Evolutionary conservation across 352 stramenopile species (phyloP), one percentile per base, ranked within the genome.

Genomic region (Phytophthora pistaciae): DNA sequence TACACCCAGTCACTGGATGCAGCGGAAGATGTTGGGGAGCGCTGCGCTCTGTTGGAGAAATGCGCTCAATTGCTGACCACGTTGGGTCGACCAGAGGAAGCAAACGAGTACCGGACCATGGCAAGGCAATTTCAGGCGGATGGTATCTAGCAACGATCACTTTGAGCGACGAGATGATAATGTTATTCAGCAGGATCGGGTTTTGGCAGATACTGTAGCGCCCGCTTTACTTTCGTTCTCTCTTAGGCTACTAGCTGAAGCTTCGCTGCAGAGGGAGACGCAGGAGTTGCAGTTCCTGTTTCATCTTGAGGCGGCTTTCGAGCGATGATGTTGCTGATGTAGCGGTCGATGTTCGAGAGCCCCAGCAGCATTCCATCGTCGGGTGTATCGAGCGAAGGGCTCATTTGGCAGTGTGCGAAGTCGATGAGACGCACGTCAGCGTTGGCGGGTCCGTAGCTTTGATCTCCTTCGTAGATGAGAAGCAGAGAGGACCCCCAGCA

Each of bases 391-490:
- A 92, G 70, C 18, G 57, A 65, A 31, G 77, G 60, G 65, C 77
- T 90, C 75, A 91, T 90, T 66, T 95, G 83, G 60, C 87, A 88
- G 52, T 95, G 87, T 38, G 85, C 87, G 70, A 95, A 93, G 74
- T 95, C 85, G 36, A 95, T 93, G 21, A 95, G 70, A 42, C 85
- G 83, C 40, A 92, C 79, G 62, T 91, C 84, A 27, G 75, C 74
- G 18, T 64, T 74, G 1, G 52, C 53, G 48, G 57, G 46, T 1
- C 59, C 36, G 27, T 68, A 62, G 3, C 62, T 75, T 49, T 74
- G 64, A 46, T 93, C 87, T 27, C 87, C 87, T 68, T 95, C 87
- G 73, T 93, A 92, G 61, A 92, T 85, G 10, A 95, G 60, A 29
- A 95, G 72, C 48, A 95, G 74, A 3, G 87, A 95, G 7, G 85